Base-by-base conservation (phyloP, 768 basidiomycete species). In the Hygrophorus russula region DNA sequence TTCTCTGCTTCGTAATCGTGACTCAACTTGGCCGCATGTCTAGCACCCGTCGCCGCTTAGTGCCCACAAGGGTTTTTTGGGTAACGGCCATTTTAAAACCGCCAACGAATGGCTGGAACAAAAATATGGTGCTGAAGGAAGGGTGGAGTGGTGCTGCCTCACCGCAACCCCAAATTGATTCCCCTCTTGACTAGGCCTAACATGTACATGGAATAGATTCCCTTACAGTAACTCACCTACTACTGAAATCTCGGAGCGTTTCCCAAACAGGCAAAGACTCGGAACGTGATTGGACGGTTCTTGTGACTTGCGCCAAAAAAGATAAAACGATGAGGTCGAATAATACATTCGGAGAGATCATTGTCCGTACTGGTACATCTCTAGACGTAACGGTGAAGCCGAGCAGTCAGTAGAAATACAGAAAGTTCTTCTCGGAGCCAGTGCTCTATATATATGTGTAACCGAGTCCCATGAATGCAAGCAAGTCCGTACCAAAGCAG, bases 21-120 rank as follows among this genome's bases (percentile, higher is more conserved):
- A 42, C 36, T 28, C 31, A n/a, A 43, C 14, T 36, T 42, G 24
- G 34, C 38, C 47, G 46, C 39, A 44, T 63, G 51, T 51, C 48
- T 52, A 27, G 75, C 91, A 96, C 62, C 91, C 91, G 13, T 89
- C 84, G 20, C 92, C 91, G 5, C 63, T 79, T 13, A 80, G 83
- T 42, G 91, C 83, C 3, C 62, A 72, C 49, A 71, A 71, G 45
- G 91, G 92, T 8, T 96, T 93, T 66, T 59, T 88, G 49, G 90
- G 88, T 39, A 93, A 92, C 58, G 78, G 76, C 39, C 93, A 96
- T 63, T 97, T 97, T 66, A 77, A 70, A 55, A 66, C 73, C 46
- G 86, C 90, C 34, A 94, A 96, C 56, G 73, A 81, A 43, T 97
- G 93, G 93, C 65, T 97, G 18, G 74, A 76, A 57, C 55, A 70